Evolutionary conservation across 306 rosid species (phyloP).

Genomic region (Quercus bicolor): DNA sequence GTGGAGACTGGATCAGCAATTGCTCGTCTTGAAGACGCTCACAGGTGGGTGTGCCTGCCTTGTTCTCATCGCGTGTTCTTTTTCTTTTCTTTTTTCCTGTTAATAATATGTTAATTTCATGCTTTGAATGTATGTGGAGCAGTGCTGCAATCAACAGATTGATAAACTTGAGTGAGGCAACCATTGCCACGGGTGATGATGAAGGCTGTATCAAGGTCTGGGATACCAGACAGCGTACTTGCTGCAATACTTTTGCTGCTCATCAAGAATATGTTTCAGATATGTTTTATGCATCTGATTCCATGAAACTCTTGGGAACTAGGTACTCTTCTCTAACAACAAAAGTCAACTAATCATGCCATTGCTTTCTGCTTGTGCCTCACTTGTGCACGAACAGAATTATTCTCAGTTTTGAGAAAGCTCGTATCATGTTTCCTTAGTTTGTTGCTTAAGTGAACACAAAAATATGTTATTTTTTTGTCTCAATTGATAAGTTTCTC

Average conservation of each 20-base stretch:
- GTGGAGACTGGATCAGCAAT: constrained; percentile 1
- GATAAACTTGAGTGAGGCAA: constrained; percentile 63
- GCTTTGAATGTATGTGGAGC: background rate
- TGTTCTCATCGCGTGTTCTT: background rate
- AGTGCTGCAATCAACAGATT: constrained; percentile 75
- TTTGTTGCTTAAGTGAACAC: no score
- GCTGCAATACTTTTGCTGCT: constrained; percentile 65
- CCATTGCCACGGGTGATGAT: constrained; percentile 89
- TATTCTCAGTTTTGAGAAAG: no score
- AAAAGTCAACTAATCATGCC: no score
- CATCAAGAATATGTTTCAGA: constrained; percentile 83
- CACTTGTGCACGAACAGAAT: no score
- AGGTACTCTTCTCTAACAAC: constrained; percentile 46
- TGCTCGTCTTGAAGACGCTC: constrained; percentile 2
- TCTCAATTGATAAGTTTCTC: background rate
- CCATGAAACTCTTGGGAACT: constrained; percentile 73
- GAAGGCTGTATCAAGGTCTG: constrained; percentile 89
- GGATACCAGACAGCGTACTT: constrained; percentile 85
- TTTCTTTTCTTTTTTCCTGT: background rate
- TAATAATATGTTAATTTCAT: background rate
- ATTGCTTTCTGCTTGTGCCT: no score
- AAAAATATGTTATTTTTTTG: no score
- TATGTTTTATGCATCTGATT: constrained; percentile 71
- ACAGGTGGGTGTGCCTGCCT: background rate
- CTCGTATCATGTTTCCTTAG: no score